Evolutionary conservation across 495 filamentous ascomycete genomes (phyloP).

Genomic region (Hyaloscypha variabilis): DNA sequence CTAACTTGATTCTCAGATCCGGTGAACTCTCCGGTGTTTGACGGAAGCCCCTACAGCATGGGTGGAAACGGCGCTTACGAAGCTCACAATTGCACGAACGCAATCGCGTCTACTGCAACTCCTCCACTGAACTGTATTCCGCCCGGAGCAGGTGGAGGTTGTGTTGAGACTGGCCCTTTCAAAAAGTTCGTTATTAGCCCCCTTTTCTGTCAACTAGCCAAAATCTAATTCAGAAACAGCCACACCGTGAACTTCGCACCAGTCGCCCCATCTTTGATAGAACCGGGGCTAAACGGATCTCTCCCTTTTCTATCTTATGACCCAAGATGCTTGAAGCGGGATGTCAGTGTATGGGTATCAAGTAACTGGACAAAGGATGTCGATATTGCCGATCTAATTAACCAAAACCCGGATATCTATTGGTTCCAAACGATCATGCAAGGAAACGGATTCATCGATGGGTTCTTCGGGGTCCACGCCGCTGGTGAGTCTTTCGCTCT

Average conservation of each 20-base stretch:
- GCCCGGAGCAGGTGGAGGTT: slow-evolving; percentile 63
- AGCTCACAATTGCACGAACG: slow-evolving; percentile 20
- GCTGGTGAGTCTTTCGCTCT: not conserved
- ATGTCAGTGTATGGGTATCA: slow-evolving; percentile 51
- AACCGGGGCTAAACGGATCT: not conserved
- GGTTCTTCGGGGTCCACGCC: slow-evolving; percentile 54
- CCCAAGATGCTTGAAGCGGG: slow-evolving; percentile 67
- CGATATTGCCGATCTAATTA: slow-evolving; percentile 30
- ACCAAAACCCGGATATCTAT: slow-evolving; percentile 23
- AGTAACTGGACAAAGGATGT: slow-evolving; percentile 17
- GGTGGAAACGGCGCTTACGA: slow-evolving; percentile 62
- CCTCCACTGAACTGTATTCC: slow-evolving; percentile 30
- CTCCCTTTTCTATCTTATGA: not conserved
- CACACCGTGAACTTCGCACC: slow-evolving; percentile 57
- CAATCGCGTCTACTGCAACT: slow-evolving; percentile 11
- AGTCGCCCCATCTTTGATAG: slow-evolving; percentile 35
- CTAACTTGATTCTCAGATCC: slow-evolving; percentile 22
- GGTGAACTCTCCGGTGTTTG: slow-evolving; percentile 64
- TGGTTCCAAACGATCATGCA: slow-evolving; percentile 30
- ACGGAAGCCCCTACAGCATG: slow-evolving; percentile 62
- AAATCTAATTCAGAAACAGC: slow-evolving; percentile 23
- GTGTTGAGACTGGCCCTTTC: slow-evolving; percentile 64
- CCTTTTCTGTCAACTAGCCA: too few species aligned
- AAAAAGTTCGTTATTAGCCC: slow-evolving; percentile 25
- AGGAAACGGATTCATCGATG: slow-evolving; percentile 14